phyloP scores from a whole-genome alignment of 805 yeast species.

The Saccharomycopsis olivae region DNA sequence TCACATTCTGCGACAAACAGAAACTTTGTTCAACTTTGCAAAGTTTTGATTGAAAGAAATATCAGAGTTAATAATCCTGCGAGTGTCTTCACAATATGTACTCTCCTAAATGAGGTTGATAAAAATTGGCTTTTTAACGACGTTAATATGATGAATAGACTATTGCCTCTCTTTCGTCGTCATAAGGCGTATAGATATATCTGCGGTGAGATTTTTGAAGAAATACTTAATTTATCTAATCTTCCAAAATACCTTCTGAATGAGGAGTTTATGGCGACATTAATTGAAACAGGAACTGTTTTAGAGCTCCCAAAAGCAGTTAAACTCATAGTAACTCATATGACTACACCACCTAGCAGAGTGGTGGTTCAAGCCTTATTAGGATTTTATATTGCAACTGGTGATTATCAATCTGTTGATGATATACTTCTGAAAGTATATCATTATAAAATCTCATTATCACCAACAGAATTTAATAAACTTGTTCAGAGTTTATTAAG shows the following conservation, averaged over 20 bases:
- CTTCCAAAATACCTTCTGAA: neutral
- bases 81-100: neutral
- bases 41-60: neutral
- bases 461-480: neutral
- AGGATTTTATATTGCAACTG: neutral
- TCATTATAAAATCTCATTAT: neutral
- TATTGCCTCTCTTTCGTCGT: neutral
- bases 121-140: neutral
- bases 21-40: neutral
- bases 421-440: too few relatives aligned
- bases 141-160: neutral
- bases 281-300: neutral
- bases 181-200: neutral
- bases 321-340: neutral
- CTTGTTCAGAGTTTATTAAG: neutral
- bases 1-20: neutral
- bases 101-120: neutral
- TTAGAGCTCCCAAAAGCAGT: neutral
- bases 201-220: neutral
- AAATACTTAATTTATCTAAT: neutral
- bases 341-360: neutral
- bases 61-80: neutral
- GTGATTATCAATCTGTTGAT: neutral
- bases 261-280: neutral
- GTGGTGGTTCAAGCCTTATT: neutral